Evolutionary conservation across 2,329 filamentous ascomycete genomes (phyloP), one percentile per base, ranked within the genome.

Genomic region (Epichloe amarillans): DNA sequence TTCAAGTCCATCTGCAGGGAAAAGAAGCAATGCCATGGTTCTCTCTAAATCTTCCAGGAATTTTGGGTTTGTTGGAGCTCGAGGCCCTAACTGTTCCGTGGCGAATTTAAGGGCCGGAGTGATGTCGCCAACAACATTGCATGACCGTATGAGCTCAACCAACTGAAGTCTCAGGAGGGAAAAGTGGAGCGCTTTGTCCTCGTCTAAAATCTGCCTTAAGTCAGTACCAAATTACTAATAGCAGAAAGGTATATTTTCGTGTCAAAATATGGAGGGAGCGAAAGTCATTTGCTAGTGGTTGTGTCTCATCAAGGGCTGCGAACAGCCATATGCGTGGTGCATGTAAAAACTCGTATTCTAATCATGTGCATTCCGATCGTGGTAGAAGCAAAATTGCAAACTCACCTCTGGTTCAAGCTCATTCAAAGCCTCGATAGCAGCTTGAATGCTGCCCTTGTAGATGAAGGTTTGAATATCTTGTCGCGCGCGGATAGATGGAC

Each of bases 261-360:
- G 44, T 30, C 1, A 46, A 49, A 41, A 14, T 45, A 46, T 30
- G 44, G 46, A 48, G 36, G 39, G 57, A 52, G 14, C 30, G 12
- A 36, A 43, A 57, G 56, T 71, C 66, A 69, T 69, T 64, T 69
- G 39, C 66, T 72, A 71, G 76, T 81, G 77, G 77, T 79, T 80
- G 75, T 83, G 82, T 81, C 78, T 97, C 91, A 94, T 94, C 93
- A 93, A 80, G 71, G 80, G 83, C 82, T 80, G 75, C 75, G 79
- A 82, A 46, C 50, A 81, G 77, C 76, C 76, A 80, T 97, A 93
- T 88, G 93, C 89, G 93, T 98, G 93, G 93, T 98, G 93, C 93
- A 98, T 98, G 91, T 77, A 95, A 82, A 35, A 90, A 85, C 77
- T 78, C 73, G 64, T 66, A 64, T 76, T 87, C 75, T 95, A 95